Percentiles rank a stretch among this genome's conserved stretches.
Evolutionary conservation across 176 grass and related monocot genomes (phyloP).

Genomic region (Oropetium thomaeum): DNA sequence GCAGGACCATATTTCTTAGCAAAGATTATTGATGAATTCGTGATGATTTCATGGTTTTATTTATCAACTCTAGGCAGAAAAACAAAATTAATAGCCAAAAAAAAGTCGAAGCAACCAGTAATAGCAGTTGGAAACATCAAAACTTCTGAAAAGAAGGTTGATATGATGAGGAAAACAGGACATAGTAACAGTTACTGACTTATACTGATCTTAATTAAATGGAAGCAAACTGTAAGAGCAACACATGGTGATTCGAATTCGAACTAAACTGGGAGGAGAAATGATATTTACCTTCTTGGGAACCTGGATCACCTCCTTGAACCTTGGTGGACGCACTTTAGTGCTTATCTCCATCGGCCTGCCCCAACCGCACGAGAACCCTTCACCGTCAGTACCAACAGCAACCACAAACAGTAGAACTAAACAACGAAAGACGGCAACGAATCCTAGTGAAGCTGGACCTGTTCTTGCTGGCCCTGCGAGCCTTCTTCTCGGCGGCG

Average conservation of each 20-base stretch:
- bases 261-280: background rate
- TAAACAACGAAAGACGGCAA: background rate
- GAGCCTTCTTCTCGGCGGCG: constrained; percentile 45
- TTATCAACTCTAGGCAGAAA: background rate
- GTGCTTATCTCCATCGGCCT: constrained; percentile 94
- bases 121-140: background rate
- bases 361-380: background rate
- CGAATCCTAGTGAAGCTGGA: background rate
- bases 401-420: background rate
- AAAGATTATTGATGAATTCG: background rate
- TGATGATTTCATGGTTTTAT: background rate
- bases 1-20: background rate
- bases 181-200: background rate
- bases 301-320: constrained; percentile 79
- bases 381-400: constrained; percentile 21
- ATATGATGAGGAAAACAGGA: background rate
- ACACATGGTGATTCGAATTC: background rate
- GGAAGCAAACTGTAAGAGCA: background rate
- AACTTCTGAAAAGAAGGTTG: background rate
- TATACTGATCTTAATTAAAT: background rate
- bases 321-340: constrained; percentile 57
- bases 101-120: background rate
- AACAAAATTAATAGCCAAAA: background rate
- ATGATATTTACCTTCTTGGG: constrained; percentile 72
- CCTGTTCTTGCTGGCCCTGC: constrained; percentile 88